Percentiles rank a stretch among this genome's conserved stretches.
Evolutionary conservation across 768 basidiomycete genomes (phyloP).

Genomic region (Tulasnella sp.): DNA sequence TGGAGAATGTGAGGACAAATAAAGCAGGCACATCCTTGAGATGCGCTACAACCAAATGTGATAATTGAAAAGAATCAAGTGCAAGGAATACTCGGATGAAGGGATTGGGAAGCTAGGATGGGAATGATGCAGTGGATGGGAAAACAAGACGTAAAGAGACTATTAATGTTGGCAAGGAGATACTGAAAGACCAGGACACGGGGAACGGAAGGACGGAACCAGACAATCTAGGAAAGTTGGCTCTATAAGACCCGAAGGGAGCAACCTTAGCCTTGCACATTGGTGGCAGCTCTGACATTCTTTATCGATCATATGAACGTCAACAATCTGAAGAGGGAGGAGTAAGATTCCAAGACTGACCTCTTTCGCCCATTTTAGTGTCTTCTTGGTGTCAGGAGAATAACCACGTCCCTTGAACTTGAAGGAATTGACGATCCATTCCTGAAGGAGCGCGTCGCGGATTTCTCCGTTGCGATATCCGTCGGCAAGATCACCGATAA

Average conservation of each 20-base stretch:
- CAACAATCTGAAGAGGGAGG: neutral
- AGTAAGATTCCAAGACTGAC: conserved; percentile 47
- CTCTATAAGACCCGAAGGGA: neutral
- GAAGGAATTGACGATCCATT: conserved; percentile 75
- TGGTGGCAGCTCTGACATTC: conserved; percentile 27
- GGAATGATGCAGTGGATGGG: conserved; percentile 4
- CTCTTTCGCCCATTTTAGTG: conserved; percentile 92
- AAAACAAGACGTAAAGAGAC: neutral
- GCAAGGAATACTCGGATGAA: conserved; percentile 16
- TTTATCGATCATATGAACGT: neutral
- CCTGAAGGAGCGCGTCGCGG: conserved; percentile 73
- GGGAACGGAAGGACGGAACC: neutral
- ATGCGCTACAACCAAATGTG: conserved; percentile 23
- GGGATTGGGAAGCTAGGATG: neutral
- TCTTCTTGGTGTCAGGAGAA: conserved; percentile 80
- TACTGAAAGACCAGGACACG: neutral
- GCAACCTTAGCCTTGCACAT: conserved; percentile 14
- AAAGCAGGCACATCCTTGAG: conserved; percentile 27
- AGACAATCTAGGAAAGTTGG: neutral
- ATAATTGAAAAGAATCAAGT: conserved; percentile 21
- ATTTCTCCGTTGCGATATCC: conserved; percentile 80
- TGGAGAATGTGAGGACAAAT: conserved; percentile 7
- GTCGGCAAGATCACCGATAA: conserved; percentile 92
- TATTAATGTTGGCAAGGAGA: neutral
- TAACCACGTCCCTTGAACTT: conserved; percentile 69